phyloP scores from a whole-genome alignment of 202 grass and related monocot genomes.

The Bolboschoenoplectus hybrid region DNA sequence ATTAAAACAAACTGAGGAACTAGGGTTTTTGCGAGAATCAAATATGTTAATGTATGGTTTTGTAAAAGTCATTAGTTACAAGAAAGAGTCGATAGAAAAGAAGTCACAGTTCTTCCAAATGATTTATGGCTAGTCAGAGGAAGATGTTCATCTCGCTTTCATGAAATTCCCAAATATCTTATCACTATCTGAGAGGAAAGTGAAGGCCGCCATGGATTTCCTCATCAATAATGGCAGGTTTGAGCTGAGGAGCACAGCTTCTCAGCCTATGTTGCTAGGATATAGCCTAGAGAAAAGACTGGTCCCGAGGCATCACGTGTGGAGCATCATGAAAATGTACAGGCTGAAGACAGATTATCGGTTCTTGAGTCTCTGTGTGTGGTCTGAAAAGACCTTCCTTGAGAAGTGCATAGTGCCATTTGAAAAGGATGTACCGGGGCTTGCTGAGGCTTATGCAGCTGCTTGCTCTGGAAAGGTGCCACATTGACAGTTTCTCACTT shows the following conservation, averaged over 20 bases:
- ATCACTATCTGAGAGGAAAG: slow-evolving; percentile 46
- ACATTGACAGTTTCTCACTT: not conserved
- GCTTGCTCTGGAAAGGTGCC: not conserved
- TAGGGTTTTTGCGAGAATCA: slow-evolving; percentile 54
- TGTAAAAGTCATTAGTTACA: slow-evolving; percentile 38
- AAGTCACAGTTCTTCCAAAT: slow-evolving; percentile 52
- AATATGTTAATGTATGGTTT: slow-evolving; percentile 59
- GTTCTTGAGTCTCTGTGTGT: not conserved
- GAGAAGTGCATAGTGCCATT: slow-evolving; percentile 11
- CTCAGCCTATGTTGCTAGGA: slow-evolving; percentile 47
- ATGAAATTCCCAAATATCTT: slow-evolving; percentile 59
- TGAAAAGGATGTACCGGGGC: slow-evolving; percentile 24
- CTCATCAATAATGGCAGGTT: slow-evolving; percentile 54
- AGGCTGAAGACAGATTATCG: not conserved
- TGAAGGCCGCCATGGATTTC: slow-evolving; percentile 57
- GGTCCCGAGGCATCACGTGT: slow-evolving; percentile 53
- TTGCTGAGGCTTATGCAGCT: slow-evolving; percentile 30
- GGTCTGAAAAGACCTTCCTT: slow-evolving; percentile 20
- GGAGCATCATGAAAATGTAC: slow-evolving; percentile 53
- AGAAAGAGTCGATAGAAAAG: slow-evolving; percentile 52
- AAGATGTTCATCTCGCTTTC: slow-evolving; percentile 59
- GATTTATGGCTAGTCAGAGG: slow-evolving; percentile 63
- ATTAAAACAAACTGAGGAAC: slow-evolving; percentile 40
- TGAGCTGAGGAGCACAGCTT: slow-evolving; percentile 48
- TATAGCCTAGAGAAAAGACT: slow-evolving; percentile 66